These are phyloP conservation scores for Poa annua DNA, from an alignment of 176 grass and related monocot genomes.

Conservation along the genomic window DNA sequence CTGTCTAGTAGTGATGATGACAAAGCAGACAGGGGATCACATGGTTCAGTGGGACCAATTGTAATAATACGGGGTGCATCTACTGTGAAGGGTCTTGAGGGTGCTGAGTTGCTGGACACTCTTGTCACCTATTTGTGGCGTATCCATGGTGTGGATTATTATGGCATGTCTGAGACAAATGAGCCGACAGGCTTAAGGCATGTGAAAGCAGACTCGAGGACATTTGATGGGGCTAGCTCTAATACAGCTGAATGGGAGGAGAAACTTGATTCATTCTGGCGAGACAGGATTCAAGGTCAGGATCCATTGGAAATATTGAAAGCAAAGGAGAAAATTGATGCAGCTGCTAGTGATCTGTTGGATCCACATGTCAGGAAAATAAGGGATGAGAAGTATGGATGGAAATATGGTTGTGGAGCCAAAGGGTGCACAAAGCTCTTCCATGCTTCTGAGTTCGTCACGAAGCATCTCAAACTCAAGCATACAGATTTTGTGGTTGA, in stretches of 20 bases:
- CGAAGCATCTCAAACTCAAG: slow-evolving; percentile 97
- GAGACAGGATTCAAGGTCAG: slow-evolving; percentile 71
- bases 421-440: slow-evolving; percentile 99
- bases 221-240: slow-evolving; percentile 63
- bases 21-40: slow-evolving; percentile 49
- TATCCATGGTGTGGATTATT: slow-evolving; percentile 94
- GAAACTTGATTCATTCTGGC: slow-evolving; percentile 94
- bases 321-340: slow-evolving; percentile 93
- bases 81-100: slow-evolving; percentile 97
- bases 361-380: slow-evolving; percentile 95
- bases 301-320: slow-evolving; percentile 86
- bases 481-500: slow-evolving; percentile 81
- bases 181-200: slow-evolving; percentile 86
- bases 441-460: slow-evolving; percentile 97
- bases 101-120: slow-evolving; percentile 86
- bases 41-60: slow-evolving; percentile 85
- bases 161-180: slow-evolving; percentile 89
- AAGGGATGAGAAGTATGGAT: slow-evolving; percentile 99
- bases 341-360: slow-evolving; percentile 75
- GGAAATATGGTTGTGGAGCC: slow-evolving; percentile 99
- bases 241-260: slow-evolving; percentile 84
- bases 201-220: slow-evolving; percentile 78
- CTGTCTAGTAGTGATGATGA: slow-evolving; percentile 69
- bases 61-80: slow-evolving; percentile 86
- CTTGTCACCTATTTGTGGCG: slow-evolving; percentile 94